Conservation (phyloP, 805 yeast genomes). For the Ogataea trehalophila region DNA sequence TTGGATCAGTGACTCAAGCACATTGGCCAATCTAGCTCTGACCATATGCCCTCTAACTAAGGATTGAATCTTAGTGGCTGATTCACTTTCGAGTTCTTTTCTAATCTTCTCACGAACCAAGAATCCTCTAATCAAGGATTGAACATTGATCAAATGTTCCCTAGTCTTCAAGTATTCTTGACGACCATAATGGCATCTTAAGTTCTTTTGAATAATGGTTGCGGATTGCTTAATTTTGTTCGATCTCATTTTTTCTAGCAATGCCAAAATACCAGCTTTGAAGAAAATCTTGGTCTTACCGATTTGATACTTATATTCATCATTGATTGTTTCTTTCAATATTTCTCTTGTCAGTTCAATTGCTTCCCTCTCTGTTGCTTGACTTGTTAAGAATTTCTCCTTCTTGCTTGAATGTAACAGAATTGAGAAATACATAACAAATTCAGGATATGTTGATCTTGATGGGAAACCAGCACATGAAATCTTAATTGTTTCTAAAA, state of each 20-base stretch:
- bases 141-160: slow-evolving; percentile 50
- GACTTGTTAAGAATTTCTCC: slow-evolving; percentile 50
- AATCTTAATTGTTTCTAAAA: slow-evolving; percentile 89
- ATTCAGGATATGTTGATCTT: slow-evolving; percentile 91
- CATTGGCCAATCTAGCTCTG: slow-evolving; percentile 35
- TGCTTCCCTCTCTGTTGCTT: slow-evolving; percentile 51
- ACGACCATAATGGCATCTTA: slow-evolving; percentile 62
- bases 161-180: slow-evolving; percentile 52
- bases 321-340: slow-evolving; percentile 58
- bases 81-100: slow-evolving; percentile 49
- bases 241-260: slow-evolving; percentile 77
- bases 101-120: slow-evolving; percentile 51
- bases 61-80: slow-evolving; percentile 73
- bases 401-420: slow-evolving; percentile 69
- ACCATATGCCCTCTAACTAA: slow-evolving; percentile 49
- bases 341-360: slow-evolving; percentile 65
- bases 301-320: slow-evolving; percentile 69
- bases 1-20: slow-evolving; percentile 35
- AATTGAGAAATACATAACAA: slow-evolving; percentile 83
- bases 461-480: slow-evolving; percentile 99
- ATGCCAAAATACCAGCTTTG: slow-evolving; percentile 95
- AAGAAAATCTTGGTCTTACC: slow-evolving; percentile 94
- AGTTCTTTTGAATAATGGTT: slow-evolving; percentile 75
- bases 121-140: slow-evolving; percentile 60
- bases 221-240: slow-evolving; percentile 78